Evolutionary conservation across 176 grass and related monocot genomes (phyloP).

Genomic region (Chrysopogon serrulatus): DNA sequence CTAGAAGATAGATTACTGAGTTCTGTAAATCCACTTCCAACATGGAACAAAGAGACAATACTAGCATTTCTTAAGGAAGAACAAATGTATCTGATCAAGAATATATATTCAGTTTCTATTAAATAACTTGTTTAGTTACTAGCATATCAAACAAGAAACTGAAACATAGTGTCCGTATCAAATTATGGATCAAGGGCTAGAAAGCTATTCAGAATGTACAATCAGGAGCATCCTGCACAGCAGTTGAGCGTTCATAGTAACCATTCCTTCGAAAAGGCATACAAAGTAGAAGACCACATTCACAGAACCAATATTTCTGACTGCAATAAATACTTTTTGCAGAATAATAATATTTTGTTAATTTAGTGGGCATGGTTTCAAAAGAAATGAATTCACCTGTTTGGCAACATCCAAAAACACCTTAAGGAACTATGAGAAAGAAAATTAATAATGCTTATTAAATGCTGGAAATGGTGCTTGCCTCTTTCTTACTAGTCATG

Average conservation of each 20-base stretch:
- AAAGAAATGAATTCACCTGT: not conserved
- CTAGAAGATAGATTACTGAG: not conserved
- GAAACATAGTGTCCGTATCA: not conserved
- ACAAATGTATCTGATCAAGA: not conserved
- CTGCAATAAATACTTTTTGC: not conserved
- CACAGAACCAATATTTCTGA: not conserved
- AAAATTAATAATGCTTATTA: not conserved
- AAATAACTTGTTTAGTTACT: not conserved
- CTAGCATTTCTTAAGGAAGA: not conserved
- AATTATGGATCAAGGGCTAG: not conserved
- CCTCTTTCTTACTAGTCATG: conserved; percentile 72
- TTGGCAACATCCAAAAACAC: not conserved
- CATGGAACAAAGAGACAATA: not conserved
- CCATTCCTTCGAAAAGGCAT: not conserved
- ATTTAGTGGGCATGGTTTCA: not conserved
- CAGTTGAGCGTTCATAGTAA: not conserved
- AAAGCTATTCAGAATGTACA: not conserved
- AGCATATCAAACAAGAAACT: not conserved
- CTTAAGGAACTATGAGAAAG: not conserved
- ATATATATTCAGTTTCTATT: not conserved
- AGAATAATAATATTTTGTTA: not conserved
- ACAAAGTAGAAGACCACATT: not conserved
- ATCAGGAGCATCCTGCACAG: not conserved
- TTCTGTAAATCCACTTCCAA: not conserved
- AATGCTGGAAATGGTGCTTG: conserved; percentile 56